A percentile compares a stretch with the other conserved stretches of the same genome.
phyloP scores from a whole-genome alignment of 352 stramenopile genomes.

The Elongisporangium prolatum region DNA sequence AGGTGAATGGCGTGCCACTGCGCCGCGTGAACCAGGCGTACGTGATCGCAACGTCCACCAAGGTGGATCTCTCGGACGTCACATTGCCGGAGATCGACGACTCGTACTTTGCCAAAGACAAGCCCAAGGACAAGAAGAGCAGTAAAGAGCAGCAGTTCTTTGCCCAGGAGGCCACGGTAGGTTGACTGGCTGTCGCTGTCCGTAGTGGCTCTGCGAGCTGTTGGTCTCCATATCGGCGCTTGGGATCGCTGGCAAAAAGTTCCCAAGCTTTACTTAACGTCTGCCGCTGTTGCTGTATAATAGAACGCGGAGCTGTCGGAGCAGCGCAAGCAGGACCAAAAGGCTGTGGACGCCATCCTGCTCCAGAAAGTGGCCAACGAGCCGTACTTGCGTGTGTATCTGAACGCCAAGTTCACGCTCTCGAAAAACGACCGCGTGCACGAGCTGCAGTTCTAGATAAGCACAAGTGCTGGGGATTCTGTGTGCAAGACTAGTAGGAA shows the following conservation, averaged over 20 bases:
- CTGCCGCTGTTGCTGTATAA: slow-evolving; percentile 3
- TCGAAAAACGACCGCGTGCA: slow-evolving; percentile 93
- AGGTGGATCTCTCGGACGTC: slow-evolving; percentile 92
- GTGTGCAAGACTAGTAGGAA: background rate
- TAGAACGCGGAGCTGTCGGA: slow-evolving; percentile 82
- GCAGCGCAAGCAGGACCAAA: slow-evolving; percentile 95
- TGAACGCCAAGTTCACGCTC: slow-evolving; percentile 93
- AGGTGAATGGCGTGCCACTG: slow-evolving; percentile 97
- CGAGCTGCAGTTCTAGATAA: slow-evolving; percentile 97
- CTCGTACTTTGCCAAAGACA: slow-evolving; percentile 91
- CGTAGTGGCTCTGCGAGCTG: no score
- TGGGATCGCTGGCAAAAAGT: slow-evolving; percentile 61
- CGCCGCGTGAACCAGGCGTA: slow-evolving; percentile 97
- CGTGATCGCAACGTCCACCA: slow-evolving; percentile 98
- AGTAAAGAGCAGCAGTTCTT: slow-evolving; percentile 92
- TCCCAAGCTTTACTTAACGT: slow-evolving; percentile 16
- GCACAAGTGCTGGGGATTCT: background rate
- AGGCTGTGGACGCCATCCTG: slow-evolving; percentile 89
- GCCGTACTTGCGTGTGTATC: slow-evolving; percentile 92
- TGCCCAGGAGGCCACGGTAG: slow-evolving; percentile 43
- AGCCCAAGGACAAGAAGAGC: slow-evolving; percentile 42
- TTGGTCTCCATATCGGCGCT: slow-evolving; percentile 31
- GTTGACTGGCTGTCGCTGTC: slow-evolving; percentile 19
- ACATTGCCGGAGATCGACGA: slow-evolving; percentile 90
- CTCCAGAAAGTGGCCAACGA: slow-evolving; percentile 57